phyloP scores from a whole-genome alignment of 2,329 filamentous ascomycete species.

The Verticillium longisporum region DNA sequence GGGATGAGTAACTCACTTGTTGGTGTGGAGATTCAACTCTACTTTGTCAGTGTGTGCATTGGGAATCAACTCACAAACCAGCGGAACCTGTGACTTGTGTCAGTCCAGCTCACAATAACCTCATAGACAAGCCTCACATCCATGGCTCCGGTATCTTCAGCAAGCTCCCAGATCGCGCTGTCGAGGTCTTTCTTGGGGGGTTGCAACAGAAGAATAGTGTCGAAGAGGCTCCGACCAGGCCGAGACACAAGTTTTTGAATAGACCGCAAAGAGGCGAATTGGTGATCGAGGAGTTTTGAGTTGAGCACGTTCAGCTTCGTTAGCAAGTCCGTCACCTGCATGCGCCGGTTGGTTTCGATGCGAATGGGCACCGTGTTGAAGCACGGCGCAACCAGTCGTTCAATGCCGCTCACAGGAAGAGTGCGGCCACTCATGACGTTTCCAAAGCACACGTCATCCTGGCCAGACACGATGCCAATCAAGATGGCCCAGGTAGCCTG shows the following conservation, averaged over 20 bases:
- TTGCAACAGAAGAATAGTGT: slow-evolving; percentile 75
- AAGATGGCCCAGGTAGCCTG: slow-evolving; percentile 69
- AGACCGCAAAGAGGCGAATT: slow-evolving; percentile 67
- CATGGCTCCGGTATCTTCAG: slow-evolving; percentile 57
- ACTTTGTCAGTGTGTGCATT: slow-evolving; percentile 43
- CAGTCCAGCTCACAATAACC: neutral
- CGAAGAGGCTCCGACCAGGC: slow-evolving; percentile 56
- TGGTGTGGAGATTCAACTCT: slow-evolving; percentile 55
- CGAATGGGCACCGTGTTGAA: slow-evolving; percentile 84
- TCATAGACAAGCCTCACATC: slow-evolving; percentile 39
- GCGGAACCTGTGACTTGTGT: slow-evolving; percentile 42
- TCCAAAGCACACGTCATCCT: slow-evolving; percentile 73
- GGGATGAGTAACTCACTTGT: slow-evolving; percentile 28
- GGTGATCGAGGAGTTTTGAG: slow-evolving; percentile 55
- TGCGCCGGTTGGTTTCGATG: slow-evolving; percentile 38
- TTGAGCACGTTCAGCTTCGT: slow-evolving; percentile 56
- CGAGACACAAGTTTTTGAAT: slow-evolving; percentile 51
- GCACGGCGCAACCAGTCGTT: slow-evolving; percentile 75
- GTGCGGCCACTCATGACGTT: slow-evolving; percentile 78
- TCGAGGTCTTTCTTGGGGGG: slow-evolving; percentile 53
- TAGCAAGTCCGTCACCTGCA: slow-evolving; percentile 50
- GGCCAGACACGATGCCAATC: slow-evolving; percentile 47
- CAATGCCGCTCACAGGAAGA: slow-evolving; percentile 56
- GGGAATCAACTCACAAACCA: slow-evolving; percentile 71
- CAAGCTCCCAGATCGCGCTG: slow-evolving; percentile 45